Conservation (phyloP, 495 filamentous ascomycete genomes). For the Penicillium malachiteum region DNA sequence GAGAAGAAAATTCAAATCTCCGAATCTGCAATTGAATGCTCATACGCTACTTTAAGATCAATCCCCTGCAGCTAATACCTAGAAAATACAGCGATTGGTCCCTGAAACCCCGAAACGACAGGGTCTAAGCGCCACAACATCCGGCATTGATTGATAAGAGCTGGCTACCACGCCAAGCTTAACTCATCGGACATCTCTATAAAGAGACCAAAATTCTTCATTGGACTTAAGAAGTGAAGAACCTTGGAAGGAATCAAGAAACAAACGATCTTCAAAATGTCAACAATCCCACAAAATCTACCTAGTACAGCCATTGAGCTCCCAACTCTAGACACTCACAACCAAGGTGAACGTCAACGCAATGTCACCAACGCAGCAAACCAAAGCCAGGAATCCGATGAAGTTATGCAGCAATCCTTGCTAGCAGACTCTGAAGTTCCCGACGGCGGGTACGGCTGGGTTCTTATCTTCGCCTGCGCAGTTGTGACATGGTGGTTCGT, state of each 20-base stretch:
- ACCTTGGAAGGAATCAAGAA: background rate
- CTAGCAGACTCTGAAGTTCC: slow-evolving; percentile 50
- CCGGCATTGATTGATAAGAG: no score
- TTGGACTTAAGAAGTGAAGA: background rate
- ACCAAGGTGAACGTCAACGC: slow-evolving; percentile 16
- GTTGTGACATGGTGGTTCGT: slow-evolving; percentile 55
- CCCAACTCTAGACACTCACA: slow-evolving; percentile 7
- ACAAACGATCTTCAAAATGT: slow-evolving; percentile 3
- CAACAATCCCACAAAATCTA: slow-evolving; percentile 17
- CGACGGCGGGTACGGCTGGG: slow-evolving; percentile 62
- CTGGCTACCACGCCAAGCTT: no score
- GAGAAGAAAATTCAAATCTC: background rate
- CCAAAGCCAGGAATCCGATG: slow-evolving; percentile 22
- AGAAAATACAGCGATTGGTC: no score
- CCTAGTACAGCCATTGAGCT: slow-evolving; percentile 23
- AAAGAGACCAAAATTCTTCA: background rate
- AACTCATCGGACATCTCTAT: no score
- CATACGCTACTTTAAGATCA: background rate
- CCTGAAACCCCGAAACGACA: no score
- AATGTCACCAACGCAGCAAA: slow-evolving; percentile 8
- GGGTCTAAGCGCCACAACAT: no score
- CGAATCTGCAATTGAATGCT: background rate
- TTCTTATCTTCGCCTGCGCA: slow-evolving; percentile 51
- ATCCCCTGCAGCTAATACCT: background rate
- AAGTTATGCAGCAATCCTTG: slow-evolving; percentile 49